These are phyloP conservation scores for Clitoria ternatea DNA, from an alignment of 306 rosid species.

Conservation along the genomic window DNA sequence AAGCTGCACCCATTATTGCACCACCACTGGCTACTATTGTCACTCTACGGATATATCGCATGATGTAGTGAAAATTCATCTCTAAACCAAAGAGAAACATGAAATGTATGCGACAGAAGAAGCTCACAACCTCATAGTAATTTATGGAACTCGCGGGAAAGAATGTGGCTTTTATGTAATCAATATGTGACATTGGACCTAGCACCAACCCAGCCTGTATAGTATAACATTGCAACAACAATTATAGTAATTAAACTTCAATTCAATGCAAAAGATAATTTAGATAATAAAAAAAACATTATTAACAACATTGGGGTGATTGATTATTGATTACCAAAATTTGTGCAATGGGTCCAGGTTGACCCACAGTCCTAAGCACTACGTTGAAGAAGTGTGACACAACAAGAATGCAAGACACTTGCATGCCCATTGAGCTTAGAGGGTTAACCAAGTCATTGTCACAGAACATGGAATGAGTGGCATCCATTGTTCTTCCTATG, in stretches of 20 bases:
- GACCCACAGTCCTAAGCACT: constrained; percentile 70
- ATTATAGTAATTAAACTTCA: background rate
- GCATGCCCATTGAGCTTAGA: constrained; percentile 83
- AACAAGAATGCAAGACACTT: constrained; percentile 82
- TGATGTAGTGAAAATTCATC: constrained; percentile 41
- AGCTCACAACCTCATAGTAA: constrained; percentile 81
- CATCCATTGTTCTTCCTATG: constrained; percentile 55
- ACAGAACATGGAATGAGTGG: constrained; percentile 65
- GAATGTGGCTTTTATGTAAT: constrained; percentile 34
- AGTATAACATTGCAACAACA: background rate
- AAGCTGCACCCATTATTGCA: constrained; percentile 31
- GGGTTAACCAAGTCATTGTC: constrained; percentile 60
- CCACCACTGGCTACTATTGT: constrained; percentile 58
- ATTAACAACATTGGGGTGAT: background rate
- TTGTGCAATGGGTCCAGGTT: constrained; percentile 90
- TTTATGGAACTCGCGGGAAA: constrained; percentile 62
- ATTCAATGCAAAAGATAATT: background rate
- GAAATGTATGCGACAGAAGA: constrained; percentile 75
- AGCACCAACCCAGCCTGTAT: constrained; percentile 86
- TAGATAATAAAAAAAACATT: background rate
- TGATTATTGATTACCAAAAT: constrained; percentile 46
- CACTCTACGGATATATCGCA: constrained; percentile 38
- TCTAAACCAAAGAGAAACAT: constrained; percentile 83
- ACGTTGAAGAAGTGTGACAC: constrained; percentile 82
- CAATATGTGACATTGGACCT: constrained; percentile 70